These are phyloP conservation scores for Trichoderma polysporum DNA, from an alignment of 2,329 filamentous ascomycete species.

Conservation along the genomic window DNA sequence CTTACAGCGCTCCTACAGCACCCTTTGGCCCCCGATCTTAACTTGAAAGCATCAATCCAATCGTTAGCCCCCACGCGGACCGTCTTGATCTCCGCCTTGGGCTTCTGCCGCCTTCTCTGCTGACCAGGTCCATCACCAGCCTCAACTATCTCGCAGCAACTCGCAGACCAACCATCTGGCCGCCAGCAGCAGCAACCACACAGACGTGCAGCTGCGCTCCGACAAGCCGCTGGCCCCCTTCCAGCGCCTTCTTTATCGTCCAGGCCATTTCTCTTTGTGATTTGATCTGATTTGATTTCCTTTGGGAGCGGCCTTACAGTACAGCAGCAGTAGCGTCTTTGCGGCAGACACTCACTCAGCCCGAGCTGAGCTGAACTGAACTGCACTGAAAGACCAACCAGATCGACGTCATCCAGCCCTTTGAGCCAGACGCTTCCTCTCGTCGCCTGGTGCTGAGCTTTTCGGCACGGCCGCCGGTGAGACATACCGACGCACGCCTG, in stretches of 20 bases:
- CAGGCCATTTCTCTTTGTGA: neutral
- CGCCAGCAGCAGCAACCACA: conserved; percentile 5
- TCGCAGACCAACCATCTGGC: neutral
- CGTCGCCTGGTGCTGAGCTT: neutral
- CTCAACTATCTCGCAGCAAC: neutral
- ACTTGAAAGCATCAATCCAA: neutral
- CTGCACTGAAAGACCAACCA: neutral
- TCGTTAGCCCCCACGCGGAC: conserved; percentile 9
- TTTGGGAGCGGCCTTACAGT: neutral
- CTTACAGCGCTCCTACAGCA: neutral
- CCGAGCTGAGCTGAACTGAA: neutral
- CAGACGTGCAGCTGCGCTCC: conserved; percentile 11
- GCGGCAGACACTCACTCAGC: neutral
- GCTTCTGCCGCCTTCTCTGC: conserved; percentile 18
- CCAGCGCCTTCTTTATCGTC: neutral
- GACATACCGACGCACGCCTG: conserved; percentile 5
- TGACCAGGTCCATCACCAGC: conserved; percentile 18
- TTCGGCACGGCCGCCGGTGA: conserved; percentile 2
- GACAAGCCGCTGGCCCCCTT: conserved; percentile 2
- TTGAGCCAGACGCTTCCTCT: neutral
- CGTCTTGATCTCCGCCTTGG: conserved; percentile 18
- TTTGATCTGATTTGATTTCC: neutral
- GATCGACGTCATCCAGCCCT: conserved; percentile 9
- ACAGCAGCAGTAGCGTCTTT: neutral
- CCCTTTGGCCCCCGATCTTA: neutral